Evolutionary conservation across 2,329 filamentous ascomycete species (phyloP).

Genomic region (Ambrosiella cleistominuta): DNA sequence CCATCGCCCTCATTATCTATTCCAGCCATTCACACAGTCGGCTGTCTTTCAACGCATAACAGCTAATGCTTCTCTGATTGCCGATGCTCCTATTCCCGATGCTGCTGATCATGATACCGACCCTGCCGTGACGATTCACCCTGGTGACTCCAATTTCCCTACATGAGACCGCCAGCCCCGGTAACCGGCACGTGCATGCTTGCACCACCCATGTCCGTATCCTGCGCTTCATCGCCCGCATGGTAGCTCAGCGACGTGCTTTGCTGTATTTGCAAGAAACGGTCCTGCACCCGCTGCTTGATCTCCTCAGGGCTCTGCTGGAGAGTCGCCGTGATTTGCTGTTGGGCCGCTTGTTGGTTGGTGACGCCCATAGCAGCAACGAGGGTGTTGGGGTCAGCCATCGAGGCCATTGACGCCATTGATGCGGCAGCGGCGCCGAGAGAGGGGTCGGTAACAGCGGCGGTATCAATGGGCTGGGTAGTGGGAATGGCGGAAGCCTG

Average conservation of each 20-base stretch:
- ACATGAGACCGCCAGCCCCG: background rate
- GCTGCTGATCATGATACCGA: background rate
- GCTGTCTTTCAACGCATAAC: no score
- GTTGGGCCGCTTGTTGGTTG: constrained; percentile 7
- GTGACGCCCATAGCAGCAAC: background rate
- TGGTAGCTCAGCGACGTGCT: constrained; percentile 2
- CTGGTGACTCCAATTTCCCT: background rate
- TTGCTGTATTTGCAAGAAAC: constrained; percentile 10
- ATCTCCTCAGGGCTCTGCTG: constrained; percentile 9
- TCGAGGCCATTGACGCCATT: constrained; percentile 4
- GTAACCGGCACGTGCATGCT: constrained; percentile 2
- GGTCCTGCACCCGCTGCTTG: constrained; percentile 9
- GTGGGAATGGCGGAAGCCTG: background rate
- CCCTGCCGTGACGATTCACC: background rate
- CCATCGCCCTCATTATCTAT: background rate
- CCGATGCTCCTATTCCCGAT: no score
- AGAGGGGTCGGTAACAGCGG: constrained; percentile 9
- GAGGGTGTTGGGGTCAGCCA: constrained; percentile 3
- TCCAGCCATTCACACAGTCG: no score
- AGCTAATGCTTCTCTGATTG: no score
- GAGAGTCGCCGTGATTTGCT: constrained; percentile 7
- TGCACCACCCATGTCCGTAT: background rate
- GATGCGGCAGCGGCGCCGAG: constrained; percentile 7
- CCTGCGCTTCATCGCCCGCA: background rate
- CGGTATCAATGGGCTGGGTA: constrained; percentile 6